Evolutionary conservation across 1,139 yeast genomes (phyloP).

Genomic region (Torulaspora globosa): DNA sequence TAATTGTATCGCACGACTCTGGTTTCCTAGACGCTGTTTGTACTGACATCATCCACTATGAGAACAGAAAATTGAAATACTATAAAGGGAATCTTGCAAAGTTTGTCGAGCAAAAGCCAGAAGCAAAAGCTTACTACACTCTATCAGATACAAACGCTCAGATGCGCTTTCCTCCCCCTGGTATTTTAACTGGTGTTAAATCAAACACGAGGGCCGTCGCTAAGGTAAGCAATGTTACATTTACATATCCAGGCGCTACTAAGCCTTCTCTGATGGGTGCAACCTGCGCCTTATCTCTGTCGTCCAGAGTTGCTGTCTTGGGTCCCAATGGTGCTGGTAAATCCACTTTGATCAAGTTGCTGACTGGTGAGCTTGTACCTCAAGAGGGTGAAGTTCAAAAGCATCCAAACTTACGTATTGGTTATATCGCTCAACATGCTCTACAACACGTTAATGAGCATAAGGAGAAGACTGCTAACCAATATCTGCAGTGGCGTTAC

Average conservation of each 20-base stretch:
- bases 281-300: conserved; percentile 81
- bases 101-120: conserved; percentile 88
- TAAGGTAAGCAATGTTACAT: conserved; percentile 78
- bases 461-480: conserved; percentile 96
- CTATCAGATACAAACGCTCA: conserved; percentile 87
- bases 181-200: conserved; percentile 92
- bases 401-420: conserved; percentile 96
- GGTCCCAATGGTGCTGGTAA: conserved; percentile 99
- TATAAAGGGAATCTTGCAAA: conserved; percentile 94
- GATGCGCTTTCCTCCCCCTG: conserved; percentile 99
- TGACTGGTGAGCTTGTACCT: conserved; percentile 90
- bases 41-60: conserved; percentile 95
- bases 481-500: conserved; percentile 97
- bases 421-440: conserved; percentile 98
- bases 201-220: conserved; percentile 95
- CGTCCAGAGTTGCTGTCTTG: conserved; percentile 92
- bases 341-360: conserved; percentile 85
- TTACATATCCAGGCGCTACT: conserved; percentile 82
- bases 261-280: conserved; percentile 79
- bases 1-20: conserved; percentile 96
- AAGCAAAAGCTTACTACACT: conserved; percentile 95
- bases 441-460: conserved; percentile 95
- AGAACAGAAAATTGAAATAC: conserved; percentile 88
- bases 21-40: conserved; percentile 94
- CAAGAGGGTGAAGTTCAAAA: conserved; percentile 87